phyloP scores from a whole-genome alignment of 2,329 filamentous ascomycete genomes.

The Exophiala spinifera region DNA sequence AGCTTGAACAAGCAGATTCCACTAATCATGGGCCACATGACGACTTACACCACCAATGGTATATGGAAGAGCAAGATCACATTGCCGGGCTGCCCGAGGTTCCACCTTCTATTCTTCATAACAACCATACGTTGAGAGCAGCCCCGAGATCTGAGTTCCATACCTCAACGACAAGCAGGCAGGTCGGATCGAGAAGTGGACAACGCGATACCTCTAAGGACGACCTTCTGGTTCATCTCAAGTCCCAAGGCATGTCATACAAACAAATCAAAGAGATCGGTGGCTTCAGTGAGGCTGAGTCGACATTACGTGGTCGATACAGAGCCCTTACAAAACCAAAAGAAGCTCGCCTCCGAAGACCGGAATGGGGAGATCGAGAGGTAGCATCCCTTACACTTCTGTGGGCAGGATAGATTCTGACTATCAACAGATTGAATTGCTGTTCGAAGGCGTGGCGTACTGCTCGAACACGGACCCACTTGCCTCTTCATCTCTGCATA shows the following conservation, averaged over 20 bases:
- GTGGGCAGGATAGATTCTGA: neutral
- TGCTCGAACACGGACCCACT: constrained; percentile 25
- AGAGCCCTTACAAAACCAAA: constrained; percentile 47
- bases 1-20: neutral
- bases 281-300: constrained; percentile 46
- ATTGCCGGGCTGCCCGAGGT: neutral
- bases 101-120: neutral
- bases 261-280: constrained; percentile 46
- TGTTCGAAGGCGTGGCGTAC: constrained; percentile 39
- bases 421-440: constrained; percentile 38
- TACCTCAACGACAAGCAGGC: neutral
- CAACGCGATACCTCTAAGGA: constrained; percentile 34
- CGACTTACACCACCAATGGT: neutral
- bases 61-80: neutral
- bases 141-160: neutral
- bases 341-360: constrained; percentile 45
- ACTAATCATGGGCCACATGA: neutral
- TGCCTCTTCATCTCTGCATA: constrained; percentile 6
- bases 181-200: neutral
- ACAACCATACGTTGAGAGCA: neutral
- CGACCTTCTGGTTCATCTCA: constrained; percentile 41
- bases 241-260: constrained; percentile 44
- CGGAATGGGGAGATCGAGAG: constrained; percentile 43
- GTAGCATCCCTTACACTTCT: constrained; percentile 34
- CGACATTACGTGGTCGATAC: constrained; percentile 47